Evolutionary conservation across 306 rosid species (phyloP).

Genomic region (Parietaria judaica): DNA sequence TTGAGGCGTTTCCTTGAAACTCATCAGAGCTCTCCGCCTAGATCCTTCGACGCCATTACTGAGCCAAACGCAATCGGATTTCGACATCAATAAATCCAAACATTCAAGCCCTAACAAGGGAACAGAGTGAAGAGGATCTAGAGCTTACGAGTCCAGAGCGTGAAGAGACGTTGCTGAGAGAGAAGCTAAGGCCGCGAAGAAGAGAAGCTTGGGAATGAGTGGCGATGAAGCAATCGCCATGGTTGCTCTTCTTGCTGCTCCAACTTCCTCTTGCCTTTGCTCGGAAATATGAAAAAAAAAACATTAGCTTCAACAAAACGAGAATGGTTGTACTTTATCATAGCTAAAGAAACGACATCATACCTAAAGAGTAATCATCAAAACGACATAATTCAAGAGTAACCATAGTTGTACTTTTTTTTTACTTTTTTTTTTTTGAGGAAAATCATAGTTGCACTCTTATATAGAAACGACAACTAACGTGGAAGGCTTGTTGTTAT

Average conservation of each 20-base stretch:
- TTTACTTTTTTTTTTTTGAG: too few relatives aligned
- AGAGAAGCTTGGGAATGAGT: slow-evolving; percentile 19
- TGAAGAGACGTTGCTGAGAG: slow-evolving; percentile 21
- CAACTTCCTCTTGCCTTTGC: not conserved
- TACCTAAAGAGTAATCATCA: too few relatives aligned
- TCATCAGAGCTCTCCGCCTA: slow-evolving; percentile 52
- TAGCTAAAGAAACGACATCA: too few relatives aligned
- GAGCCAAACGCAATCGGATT: slow-evolving; percentile 24
- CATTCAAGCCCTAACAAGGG: not conserved
- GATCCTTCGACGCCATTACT: slow-evolving; percentile 33
- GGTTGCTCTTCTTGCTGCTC: slow-evolving; percentile 17
- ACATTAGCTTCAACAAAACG: not conserved
- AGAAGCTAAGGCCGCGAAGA: slow-evolving; percentile 24
- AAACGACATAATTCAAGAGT: too few relatives aligned
- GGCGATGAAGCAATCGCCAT: slow-evolving; percentile 29
- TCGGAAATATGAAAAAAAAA: not conserved
- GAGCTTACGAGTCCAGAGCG: slow-evolving; percentile 44
- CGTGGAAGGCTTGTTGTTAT: too few relatives aligned
- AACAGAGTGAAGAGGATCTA: slow-evolving; percentile 8
- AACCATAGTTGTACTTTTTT: too few relatives aligned
- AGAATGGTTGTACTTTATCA: too few relatives aligned
- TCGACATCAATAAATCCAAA: slow-evolving; percentile 13
- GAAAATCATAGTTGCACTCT: too few relatives aligned
- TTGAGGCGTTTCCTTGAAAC: slow-evolving; percentile 55
- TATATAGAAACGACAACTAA: too few relatives aligned